Base-by-base conservation (phyloP, 352 stramenopile species). In the Globisporangium takayamanum region DNA sequence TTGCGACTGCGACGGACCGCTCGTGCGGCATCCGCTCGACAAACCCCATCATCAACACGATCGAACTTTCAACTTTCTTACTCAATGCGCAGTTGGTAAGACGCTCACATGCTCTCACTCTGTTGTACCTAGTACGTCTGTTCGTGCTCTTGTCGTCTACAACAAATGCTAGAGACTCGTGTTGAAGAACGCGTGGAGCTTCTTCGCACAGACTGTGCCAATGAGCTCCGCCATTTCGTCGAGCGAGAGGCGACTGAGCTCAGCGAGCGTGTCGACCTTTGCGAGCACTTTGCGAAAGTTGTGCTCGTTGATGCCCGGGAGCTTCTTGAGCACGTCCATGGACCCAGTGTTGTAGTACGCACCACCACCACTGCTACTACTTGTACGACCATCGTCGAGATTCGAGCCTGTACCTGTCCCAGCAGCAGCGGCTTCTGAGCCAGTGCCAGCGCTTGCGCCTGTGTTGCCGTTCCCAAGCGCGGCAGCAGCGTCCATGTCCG, bases 241-340 rank as follows among this genome's bases (percentile, higher is more conserved):
- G 44, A 88, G 62, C n/a, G 69, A 68, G 53, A 89, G 59, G n/a
- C 53, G 60, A 30, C 75, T 91, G 15, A 97, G 76, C 28, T 93
- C 82, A 1, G 83, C 82, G 8, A 97, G 68, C 55, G 74, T 92
- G 45, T 76, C 67, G 52, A 94, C 82, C 15, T 73, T 78, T 16
- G 65, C 60, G 14, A 94, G 55, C 20, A 98, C 70, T 39, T 84
- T 84, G 30, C 87, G 72, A 59, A 84, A 94, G 73, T 98, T 98
- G 63, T 97, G 76, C 44, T 94, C 78, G 55, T 87, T 99, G 59
- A 99, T 89, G n/a, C 97, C 97, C 3, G 97, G 97, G 48, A 99
- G 75, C 55, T 96, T 87, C 50, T 97, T 86, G 18, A 99, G 73
- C 61, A 99, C 89, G 52, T 98, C 89, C 60, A 97, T 78, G 14